Base-by-base conservation (phyloP, 306 rosid species). In the Trichosanthes cucumerina region DNA sequence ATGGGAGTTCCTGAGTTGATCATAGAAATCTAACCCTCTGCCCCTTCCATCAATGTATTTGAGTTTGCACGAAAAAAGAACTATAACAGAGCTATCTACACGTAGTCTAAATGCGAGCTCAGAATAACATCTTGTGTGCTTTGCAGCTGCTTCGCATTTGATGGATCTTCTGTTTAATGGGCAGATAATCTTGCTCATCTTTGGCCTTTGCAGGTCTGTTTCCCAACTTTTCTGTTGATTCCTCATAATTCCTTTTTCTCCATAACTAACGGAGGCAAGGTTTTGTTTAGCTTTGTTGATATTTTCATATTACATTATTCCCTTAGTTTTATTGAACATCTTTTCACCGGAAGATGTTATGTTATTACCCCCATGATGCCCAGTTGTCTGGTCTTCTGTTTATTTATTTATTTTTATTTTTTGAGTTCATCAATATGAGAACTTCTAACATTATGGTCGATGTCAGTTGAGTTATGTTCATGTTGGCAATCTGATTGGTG, bases 121-220 rank as follows among this genome's bases (percentile, higher is more conserved):
- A 26, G 39, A 39, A 28, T 77, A 23, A 63, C 78, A 7, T 77
- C 33, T 57, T 43, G 19, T 57, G 21, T 47, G 64, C 46, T 34
- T 69, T 65, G 89, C 83, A 88, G 91, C 75, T 49, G 76, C 84
- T 70, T 66, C 83, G 7, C 47, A 12, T 34, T 4, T 70, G 13
- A 78, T 80, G 56, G 81, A 80, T 65, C 24, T 76, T 33, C 68
- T 85, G 34, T 83, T 88, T 79, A 83, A 79, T 75, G 81, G 87
- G 26, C 83, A 76, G 76, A 80, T 83, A 34, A 59, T 49, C 64
- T 26, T 85, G 76, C 89, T 88, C 66, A 23, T 85, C 23, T 13
- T 79, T 57, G 87, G 87, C 65, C 84, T 85, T 33, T 85, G 43
- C 56, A 81, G 85, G 90, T 87, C 47, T 79, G 77, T 80, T 28